Percentiles rank a stretch among this genome's conserved stretches.
Evolutionary conservation across 2,329 filamentous ascomycete species (phyloP).

Genomic region (Cytospora chrysosperma): DNA sequence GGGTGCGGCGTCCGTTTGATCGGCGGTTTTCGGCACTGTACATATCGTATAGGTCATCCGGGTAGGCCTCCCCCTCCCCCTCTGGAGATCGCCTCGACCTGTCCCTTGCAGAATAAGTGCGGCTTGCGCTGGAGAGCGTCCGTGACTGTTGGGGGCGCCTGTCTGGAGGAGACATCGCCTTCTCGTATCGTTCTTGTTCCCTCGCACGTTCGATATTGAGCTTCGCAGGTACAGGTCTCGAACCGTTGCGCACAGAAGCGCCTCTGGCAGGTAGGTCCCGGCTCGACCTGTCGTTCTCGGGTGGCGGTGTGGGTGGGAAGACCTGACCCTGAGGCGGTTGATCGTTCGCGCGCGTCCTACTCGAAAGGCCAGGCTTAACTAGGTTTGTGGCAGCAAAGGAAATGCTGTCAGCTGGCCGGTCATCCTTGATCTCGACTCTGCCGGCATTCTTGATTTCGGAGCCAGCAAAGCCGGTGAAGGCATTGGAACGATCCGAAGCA

Average conservation of each 20-base stretch:
- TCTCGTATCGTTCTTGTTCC: slow-evolving; percentile 55
- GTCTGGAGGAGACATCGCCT: slow-evolving; percentile 38
- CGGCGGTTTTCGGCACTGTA: slow-evolving; percentile 41
- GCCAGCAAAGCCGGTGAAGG: slow-evolving; percentile 78
- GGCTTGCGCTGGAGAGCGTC: slow-evolving; percentile 46
- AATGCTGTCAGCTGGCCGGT: slow-evolving; percentile 77
- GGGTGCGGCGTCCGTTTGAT: slow-evolving; percentile 42
- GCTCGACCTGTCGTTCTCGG: slow-evolving; percentile 71
- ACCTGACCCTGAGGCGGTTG: slow-evolving; percentile 49
- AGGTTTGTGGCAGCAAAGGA: slow-evolving; percentile 92
- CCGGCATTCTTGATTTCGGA: slow-evolving; percentile 73
- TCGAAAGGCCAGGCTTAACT: slow-evolving; percentile 80
- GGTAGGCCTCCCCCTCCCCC: slow-evolving; percentile 62
- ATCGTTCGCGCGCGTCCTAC: slow-evolving; percentile 81
- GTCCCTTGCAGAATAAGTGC: slow-evolving; percentile 44
- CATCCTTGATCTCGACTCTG: slow-evolving; percentile 64
- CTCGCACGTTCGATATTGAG: slow-evolving; percentile 60
- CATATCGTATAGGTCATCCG: slow-evolving; percentile 69
- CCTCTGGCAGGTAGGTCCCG: slow-evolving; percentile 47
- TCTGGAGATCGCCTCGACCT: slow-evolving; percentile 37
- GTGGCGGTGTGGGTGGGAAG: slow-evolving; percentile 97
- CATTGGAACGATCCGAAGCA: slow-evolving; percentile 76
- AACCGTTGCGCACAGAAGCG: slow-evolving; percentile 60
- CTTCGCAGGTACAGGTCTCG: slow-evolving; percentile 60
- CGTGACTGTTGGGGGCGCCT: slow-evolving; percentile 39